Evolutionary conservation across 139 green algal genomes (phyloP).

Genomic region (Chlamydomonas schloesseri): DNA sequence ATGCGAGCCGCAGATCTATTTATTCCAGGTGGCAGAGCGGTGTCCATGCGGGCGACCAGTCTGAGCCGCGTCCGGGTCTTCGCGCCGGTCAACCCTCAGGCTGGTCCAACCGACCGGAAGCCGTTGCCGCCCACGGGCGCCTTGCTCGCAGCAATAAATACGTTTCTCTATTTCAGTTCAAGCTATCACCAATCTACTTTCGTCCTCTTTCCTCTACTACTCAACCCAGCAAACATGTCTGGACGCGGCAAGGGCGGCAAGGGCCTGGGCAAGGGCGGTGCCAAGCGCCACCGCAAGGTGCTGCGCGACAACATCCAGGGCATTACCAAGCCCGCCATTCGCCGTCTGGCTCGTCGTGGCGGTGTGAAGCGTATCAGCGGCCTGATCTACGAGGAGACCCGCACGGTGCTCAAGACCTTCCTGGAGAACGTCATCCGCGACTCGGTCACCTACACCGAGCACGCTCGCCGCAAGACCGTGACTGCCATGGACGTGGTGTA

Average conservation of each 20-base stretch:
- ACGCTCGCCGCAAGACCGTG: slow-evolving; percentile 96
- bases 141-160: no score
- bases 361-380: slow-evolving; percentile 88
- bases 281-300: slow-evolving; percentile 94
- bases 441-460: slow-evolving; percentile 98
- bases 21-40: no score
- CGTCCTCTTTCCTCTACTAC: no score
- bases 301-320: slow-evolving; percentile 94
- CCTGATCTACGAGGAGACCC: slow-evolving; percentile 93
- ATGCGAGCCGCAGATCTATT: no score
- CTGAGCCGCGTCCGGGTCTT: no score
- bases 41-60: no score
- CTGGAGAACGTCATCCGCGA: slow-evolving; percentile 94
- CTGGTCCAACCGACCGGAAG: no score
- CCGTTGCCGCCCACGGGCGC: no score
- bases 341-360: slow-evolving; percentile 85
- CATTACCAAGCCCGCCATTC: slow-evolving; percentile 95
- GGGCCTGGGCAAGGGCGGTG: slow-evolving; percentile 90
- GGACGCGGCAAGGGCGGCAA: slow-evolving; percentile 89
- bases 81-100: no score
- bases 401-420: slow-evolving; percentile 91
- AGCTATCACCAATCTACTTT: no score
- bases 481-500: slow-evolving; percentile 97
- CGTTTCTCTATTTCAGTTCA: no score
- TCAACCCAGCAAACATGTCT: neutral